phyloP scores from a whole-genome alignment of 805 yeast species.

The Kuraishia borneana region DNA sequence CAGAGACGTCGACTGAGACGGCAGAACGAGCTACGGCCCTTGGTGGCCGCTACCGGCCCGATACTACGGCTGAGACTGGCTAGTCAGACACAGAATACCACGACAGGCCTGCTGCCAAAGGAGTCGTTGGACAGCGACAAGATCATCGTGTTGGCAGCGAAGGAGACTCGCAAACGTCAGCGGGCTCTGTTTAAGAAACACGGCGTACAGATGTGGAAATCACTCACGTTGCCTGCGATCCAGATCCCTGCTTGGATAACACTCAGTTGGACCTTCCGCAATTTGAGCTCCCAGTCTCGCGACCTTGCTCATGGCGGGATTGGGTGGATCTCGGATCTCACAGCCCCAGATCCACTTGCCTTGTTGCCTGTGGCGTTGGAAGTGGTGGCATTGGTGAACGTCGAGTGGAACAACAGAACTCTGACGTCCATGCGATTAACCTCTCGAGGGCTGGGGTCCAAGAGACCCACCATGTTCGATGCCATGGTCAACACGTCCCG shows the following conservation, averaged over 20 bases:
- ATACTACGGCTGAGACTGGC: constrained; percentile 50
- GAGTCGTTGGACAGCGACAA: constrained; percentile 61
- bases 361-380: constrained; percentile 68
- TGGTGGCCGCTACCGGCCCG: constrained; percentile 67
- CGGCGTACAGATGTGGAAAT: constrained; percentile 73
- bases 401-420: constrained; percentile 74
- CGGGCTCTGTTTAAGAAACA: constrained; percentile 54
- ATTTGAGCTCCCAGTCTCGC: constrained; percentile 36
- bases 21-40: constrained; percentile 63
- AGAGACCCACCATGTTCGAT: constrained; percentile 49
- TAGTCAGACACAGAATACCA: constrained; percentile 30
- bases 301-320: constrained; percentile 48
- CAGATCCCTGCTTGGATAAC: constrained; percentile 86
- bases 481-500: constrained; percentile 63
- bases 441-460: constrained; percentile 24
- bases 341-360: constrained; percentile 48
- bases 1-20: constrained; percentile 61
- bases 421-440: constrained; percentile 36
- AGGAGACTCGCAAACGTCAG: constrained; percentile 71
- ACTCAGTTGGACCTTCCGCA: constrained; percentile 64
- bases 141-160: constrained; percentile 59
- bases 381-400: constrained; percentile 56
- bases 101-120: constrained; percentile 13
- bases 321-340: constrained; percentile 49
- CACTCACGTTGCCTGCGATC: constrained; percentile 58